phyloP scores from a whole-genome alignment of 441 rosid species.

The Syzygium syzygioides region DNA sequence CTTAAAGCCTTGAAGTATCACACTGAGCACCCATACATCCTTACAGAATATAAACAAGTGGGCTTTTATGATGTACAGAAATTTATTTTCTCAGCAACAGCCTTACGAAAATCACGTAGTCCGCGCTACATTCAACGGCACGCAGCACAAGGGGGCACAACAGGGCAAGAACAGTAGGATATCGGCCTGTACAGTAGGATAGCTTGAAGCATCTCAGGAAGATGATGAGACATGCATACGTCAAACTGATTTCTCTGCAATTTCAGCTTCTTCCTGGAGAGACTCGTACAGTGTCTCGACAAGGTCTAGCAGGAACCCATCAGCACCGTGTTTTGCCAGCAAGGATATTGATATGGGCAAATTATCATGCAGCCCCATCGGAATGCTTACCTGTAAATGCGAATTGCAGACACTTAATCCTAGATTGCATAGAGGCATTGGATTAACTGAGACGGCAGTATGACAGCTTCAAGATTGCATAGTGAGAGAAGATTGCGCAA shows the following conservation, averaged over 20 bases:
- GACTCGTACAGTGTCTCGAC: too few species aligned
- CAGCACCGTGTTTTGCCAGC: too few species aligned
- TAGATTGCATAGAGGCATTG: too few species aligned
- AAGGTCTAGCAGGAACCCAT: too few species aligned
- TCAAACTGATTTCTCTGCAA: conserved; percentile 1
- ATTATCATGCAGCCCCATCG: too few species aligned
- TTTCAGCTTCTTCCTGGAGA: conserved; percentile 20
- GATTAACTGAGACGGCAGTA: too few species aligned
- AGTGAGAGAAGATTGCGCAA: too few species aligned
- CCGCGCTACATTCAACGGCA: neutral
- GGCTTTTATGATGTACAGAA: neutral
- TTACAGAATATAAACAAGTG: neutral
- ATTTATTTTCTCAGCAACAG: neutral
- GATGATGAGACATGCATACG: neutral
- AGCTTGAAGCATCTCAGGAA: neutral
- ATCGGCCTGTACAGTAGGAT: neutral
- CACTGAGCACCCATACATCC: neutral
- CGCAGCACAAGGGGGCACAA: neutral
- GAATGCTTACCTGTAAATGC: too few species aligned
- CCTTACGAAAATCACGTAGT: neutral
- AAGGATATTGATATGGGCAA: too few species aligned
- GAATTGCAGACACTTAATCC: too few species aligned
- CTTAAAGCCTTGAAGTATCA: too few species aligned
- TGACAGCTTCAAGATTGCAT: too few species aligned
- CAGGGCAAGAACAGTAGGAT: neutral